Base-by-base conservation (phyloP, 1,284 basidiomycete species). In the Ustilago trichophora region DNA sequence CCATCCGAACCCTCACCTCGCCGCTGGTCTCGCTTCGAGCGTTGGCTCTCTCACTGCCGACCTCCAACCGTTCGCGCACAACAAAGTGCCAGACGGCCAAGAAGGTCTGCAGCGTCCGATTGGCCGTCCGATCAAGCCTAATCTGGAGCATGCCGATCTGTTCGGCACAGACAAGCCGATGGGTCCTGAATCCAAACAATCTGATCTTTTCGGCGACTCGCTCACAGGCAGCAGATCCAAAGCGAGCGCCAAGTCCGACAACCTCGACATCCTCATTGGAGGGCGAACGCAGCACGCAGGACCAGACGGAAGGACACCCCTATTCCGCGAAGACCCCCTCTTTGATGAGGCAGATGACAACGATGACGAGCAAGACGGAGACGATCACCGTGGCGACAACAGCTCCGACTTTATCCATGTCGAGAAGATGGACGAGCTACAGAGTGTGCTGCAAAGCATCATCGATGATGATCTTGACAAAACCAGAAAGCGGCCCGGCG, bases 361-460 rank as follows among this genome's bases (percentile, higher is more conserved):
- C 8, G 34, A 45, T 13, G 31, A 36, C 22, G 54, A 40, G 16
- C 38, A 40, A 11, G 53, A 49, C 5, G 60, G 47, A 2, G 56
- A 40, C 15, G 70, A 62, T 3, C 40, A 48, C n/a, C 58, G 45
- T 8, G 64, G 38, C 25, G 55, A 64, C 37, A 50, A 45, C 31
- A 60, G 62, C 45, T 70, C 62, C 13, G 65, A 63, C 19, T 51
- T 53, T 27, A 41, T 68, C 15, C 67, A 69, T 18, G 50, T 66
- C 13, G 73, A 74, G 11, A 56, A 60, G 55, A 65, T 74, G 42
- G 70, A 74, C 32, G 73, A 62, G n/a, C 93, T 97, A 19, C 92
- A 94, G 75, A 91, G 92, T 4, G 94, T 94, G 1, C 84, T 98
- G 57, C 93, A 90, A 15, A 91, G 93, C 77, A 96, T 98, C 79